Percentiles rank a stretch among this genome's conserved stretches.
Conservation (phyloP, 306 rosid species). For the Ochetophila trinervis region DNA sequence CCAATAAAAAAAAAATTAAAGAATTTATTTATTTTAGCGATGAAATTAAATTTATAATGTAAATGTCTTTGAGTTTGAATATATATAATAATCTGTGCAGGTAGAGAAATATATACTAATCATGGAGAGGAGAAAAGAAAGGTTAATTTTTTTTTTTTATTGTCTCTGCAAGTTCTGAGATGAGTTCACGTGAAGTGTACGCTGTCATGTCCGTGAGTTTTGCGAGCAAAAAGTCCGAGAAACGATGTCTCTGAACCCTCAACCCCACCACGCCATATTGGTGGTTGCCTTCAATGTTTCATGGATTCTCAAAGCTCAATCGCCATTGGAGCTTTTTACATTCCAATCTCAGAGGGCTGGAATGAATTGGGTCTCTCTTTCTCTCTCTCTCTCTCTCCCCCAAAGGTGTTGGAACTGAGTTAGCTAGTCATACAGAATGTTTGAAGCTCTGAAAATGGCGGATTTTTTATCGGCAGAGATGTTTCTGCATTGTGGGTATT, state of each 20-base stretch:
- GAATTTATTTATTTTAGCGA: neutral
- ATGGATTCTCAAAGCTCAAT: constrained; percentile 21
- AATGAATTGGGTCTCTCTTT: neutral
- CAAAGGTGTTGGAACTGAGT: neutral
- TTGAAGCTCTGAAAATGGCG: neutral
- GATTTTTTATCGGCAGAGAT: neutral
- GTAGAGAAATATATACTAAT: constrained; percentile 18
- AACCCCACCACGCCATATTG: constrained; percentile 6
- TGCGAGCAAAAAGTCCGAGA: constrained; percentile 8
- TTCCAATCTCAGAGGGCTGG: neutral
- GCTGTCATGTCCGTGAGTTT: constrained; percentile 33
- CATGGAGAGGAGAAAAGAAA: constrained; percentile 32
- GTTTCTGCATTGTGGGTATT: neutral
- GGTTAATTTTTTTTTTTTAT: constrained; percentile 7
- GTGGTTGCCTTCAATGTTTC: constrained; percentile 8
- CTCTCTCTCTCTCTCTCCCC: neutral
- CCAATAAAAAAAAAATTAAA: neutral
- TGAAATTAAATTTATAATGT: neutral
- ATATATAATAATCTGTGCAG: constrained; percentile 33
- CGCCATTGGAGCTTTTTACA: constrained; percentile 21
- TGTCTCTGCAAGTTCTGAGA: constrained; percentile 33
- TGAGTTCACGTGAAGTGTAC: constrained; percentile 48
- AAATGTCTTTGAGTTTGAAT: neutral
- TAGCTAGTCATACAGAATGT: too few species aligned
- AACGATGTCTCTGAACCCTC: constrained; percentile 7